A percentile compares a stretch with the other conserved stretches of the same genome.
These are phyloP conservation scores for Irpex lacteus DNA, from an alignment of 1,284 basidiomycete genomes.

Conservation along the genomic window DNA sequence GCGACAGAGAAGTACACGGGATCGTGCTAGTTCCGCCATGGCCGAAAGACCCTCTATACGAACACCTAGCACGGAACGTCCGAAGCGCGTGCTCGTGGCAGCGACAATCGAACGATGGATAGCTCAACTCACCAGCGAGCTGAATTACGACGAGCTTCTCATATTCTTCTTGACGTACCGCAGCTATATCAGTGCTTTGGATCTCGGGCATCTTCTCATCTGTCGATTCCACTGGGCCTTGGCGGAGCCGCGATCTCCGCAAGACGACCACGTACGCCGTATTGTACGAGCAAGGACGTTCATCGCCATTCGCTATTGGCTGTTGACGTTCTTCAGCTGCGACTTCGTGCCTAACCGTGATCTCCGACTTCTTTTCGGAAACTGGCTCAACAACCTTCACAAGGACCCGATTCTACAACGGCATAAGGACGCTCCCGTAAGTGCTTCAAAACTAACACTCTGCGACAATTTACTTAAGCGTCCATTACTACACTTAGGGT, in stretches of 20 bases:
- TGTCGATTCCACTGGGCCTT: slow-evolving; percentile 87
- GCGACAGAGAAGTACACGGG: slow-evolving; percentile 30
- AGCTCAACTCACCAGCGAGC: slow-evolving; percentile 80
- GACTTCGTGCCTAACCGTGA: slow-evolving; percentile 84
- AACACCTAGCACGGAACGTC: slow-evolving; percentile 26
- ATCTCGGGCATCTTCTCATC: slow-evolving; percentile 76
- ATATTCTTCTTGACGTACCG: slow-evolving; percentile 89
- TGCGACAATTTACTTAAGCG: neutral
- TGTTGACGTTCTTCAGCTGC: slow-evolving; percentile 82
- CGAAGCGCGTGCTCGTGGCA: slow-evolving; percentile 64
- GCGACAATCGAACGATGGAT: slow-evolving; percentile 91
- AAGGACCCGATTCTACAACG: slow-evolving; percentile 65
- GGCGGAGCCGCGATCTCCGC: slow-evolving; percentile 44
- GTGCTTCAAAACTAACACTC: slow-evolving; percentile 26
- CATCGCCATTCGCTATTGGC: slow-evolving; percentile 83
- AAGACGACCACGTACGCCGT: slow-evolving; percentile 65
- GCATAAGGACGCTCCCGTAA: slow-evolving; percentile 67
- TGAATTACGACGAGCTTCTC: slow-evolving; percentile 80
- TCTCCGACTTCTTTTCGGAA: slow-evolving; percentile 64
- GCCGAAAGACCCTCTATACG: slow-evolving; percentile 25
- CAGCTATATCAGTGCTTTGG: slow-evolving; percentile 72
- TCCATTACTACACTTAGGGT: slow-evolving; percentile 39
- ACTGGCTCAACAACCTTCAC: slow-evolving; percentile 77
- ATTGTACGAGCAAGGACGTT: slow-evolving; percentile 85
- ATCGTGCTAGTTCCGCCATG: slow-evolving; percentile 15